phyloP scores from a whole-genome alignment of 306 rosid species.

The Castanopsis chinensis region DNA sequence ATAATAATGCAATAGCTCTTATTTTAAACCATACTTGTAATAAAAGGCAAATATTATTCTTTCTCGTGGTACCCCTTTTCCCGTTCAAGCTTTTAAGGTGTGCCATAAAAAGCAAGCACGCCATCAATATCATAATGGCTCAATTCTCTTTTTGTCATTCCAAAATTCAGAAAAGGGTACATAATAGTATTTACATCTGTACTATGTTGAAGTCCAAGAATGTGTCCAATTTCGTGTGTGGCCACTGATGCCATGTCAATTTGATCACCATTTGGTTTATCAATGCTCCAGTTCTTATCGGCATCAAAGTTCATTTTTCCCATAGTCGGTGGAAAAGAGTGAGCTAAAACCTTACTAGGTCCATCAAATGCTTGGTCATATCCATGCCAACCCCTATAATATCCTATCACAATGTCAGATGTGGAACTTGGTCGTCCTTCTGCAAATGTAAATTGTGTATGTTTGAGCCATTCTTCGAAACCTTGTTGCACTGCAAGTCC shows the following conservation, averaged over 20 bases:
- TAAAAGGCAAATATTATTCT: too few relatives aligned
- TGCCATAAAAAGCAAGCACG: neutral
- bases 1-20: too few relatives aligned
- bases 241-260: slow-evolving; percentile 2
- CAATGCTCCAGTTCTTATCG: slow-evolving; percentile 5
- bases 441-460: neutral
- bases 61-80: too few relatives aligned
- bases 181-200: neutral
- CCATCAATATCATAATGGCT: neutral
- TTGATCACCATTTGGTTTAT: neutral
- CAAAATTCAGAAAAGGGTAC: neutral
- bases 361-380: neutral
- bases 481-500: too few relatives aligned
- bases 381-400: neutral
- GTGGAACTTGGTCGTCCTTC: neutral
- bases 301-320: slow-evolving; percentile 21
- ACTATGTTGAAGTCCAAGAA: slow-evolving; percentile 28
- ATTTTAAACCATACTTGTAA: too few relatives aligned
- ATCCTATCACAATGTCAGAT: neutral
- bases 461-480: neutral
- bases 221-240: slow-evolving; percentile 32
- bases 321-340: neutral
- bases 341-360: neutral
- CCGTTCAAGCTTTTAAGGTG: too few relatives aligned
- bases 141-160: neutral